phyloP scores from a whole-genome alignment of 257 asterid species.

The Verbena officinalis region DNA sequence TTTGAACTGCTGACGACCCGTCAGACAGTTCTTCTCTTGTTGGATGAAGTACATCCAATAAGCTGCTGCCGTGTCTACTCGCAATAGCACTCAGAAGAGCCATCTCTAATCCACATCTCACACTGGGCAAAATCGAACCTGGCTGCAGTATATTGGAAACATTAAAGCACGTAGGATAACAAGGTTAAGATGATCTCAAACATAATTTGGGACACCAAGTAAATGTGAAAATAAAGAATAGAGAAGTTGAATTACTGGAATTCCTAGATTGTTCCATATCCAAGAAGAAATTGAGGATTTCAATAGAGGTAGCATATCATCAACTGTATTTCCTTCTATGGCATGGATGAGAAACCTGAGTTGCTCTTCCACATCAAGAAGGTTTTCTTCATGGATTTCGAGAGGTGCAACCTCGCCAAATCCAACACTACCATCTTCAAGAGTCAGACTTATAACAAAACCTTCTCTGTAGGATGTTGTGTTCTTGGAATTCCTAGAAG shows the following conservation, averaged over 20 bases:
- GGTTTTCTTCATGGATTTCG: slow-evolving; percentile 77
- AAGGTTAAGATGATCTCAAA: slow-evolving; percentile 22
- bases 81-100: slow-evolving; percentile 90
- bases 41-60: slow-evolving; percentile 66
- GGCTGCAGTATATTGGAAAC: slow-evolving; percentile 59
- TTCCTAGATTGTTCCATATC: slow-evolving; percentile 88
- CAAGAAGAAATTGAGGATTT: slow-evolving; percentile 79
- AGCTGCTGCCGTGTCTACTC: slow-evolving; percentile 55
- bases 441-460: slow-evolving; percentile 62
- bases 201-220: not conserved
- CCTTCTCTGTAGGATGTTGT: slow-evolving; percentile 75
- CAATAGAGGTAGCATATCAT: slow-evolving; percentile 58
- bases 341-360: slow-evolving; percentile 74
- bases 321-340: slow-evolving; percentile 64
- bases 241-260: slow-evolving; percentile 59
- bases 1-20: slow-evolving; percentile 51
- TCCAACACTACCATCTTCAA: slow-evolving; percentile 86
- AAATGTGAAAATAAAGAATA: not conserved
- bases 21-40: slow-evolving; percentile 41
- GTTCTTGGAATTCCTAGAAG: slow-evolving; percentile 44
- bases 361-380: slow-evolving; percentile 88
- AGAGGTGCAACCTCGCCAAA: slow-evolving; percentile 99
- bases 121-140: slow-evolving; percentile 83
- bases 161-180: slow-evolving; percentile 18
- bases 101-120: slow-evolving; percentile 95